A percentile compares a stretch with the other conserved stretches of the same genome.
These are phyloP conservation scores for Aspergillus amoenus DNA, from an alignment of 2,329 filamentous ascomycete species.

Conservation along the genomic window DNA sequence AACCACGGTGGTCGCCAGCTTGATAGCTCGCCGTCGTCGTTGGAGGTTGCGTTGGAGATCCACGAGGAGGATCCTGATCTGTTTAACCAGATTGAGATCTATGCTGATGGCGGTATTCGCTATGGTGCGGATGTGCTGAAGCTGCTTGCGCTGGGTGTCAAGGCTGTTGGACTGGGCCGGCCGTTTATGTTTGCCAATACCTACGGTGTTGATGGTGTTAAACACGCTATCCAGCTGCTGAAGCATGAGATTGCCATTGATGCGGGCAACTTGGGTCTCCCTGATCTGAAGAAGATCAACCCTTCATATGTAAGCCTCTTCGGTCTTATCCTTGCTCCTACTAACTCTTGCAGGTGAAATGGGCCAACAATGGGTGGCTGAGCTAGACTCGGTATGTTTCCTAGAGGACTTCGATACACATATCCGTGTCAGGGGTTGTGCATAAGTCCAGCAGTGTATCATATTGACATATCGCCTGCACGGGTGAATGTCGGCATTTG, in stretches of 20 bases:
- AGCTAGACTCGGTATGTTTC: neutral
- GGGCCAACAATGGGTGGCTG: slow-evolving; percentile 8
- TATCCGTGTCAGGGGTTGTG: too few species aligned
- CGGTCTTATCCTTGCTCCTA: too few species aligned
- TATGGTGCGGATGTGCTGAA: slow-evolving; percentile 56
- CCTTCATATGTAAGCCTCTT: slow-evolving; percentile 6
- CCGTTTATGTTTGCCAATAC: slow-evolving; percentile 23
- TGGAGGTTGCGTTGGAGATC: slow-evolving; percentile 52
- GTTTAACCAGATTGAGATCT: slow-evolving; percentile 50
- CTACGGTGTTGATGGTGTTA: slow-evolving; percentile 22
- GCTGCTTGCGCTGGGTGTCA: slow-evolving; percentile 51
- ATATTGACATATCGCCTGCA: too few species aligned
- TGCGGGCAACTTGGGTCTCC: slow-evolving; percentile 8
- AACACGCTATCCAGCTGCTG: slow-evolving; percentile 6
- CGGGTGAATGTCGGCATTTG: too few species aligned
- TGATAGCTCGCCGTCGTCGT: slow-evolving; percentile 47
- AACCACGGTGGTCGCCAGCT: slow-evolving; percentile 24
- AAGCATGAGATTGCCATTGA: slow-evolving; percentile 16
- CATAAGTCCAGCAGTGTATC: neutral
- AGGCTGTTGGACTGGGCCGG: slow-evolving; percentile 50
- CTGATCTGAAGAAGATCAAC: slow-evolving; percentile 10
- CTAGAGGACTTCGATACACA: too few species aligned
- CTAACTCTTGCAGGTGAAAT: slow-evolving; percentile 5
- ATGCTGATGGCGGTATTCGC: slow-evolving; percentile 53
- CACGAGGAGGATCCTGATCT: slow-evolving; percentile 49